These are phyloP conservation scores for Microbotryum violaceum DNA, from an alignment of 1,284 basidiomycete genomes.

Conservation along the genomic window DNA sequence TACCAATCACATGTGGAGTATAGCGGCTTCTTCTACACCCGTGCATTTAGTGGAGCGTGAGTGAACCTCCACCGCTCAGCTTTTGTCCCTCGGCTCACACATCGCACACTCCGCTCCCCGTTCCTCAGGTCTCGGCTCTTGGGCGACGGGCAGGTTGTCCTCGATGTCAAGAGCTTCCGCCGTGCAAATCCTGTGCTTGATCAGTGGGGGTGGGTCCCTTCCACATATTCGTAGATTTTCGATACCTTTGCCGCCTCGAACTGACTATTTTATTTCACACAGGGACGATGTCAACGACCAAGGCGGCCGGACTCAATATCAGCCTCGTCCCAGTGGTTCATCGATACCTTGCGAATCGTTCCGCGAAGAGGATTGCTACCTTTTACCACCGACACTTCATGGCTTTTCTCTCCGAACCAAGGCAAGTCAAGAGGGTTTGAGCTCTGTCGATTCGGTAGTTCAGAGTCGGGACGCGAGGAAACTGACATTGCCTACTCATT, in stretches of 20 bases:
- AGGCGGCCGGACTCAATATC: background rate
- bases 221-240: too few species aligned
- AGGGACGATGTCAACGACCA: conserved; percentile 5
- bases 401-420: conserved; percentile 11
- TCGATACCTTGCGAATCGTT: background rate
- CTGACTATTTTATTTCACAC: background rate
- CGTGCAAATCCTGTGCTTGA: conserved; percentile 19
- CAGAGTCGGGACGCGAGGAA: too few species aligned
- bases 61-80: background rate
- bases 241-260: background rate
- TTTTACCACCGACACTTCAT: conserved; percentile 8
- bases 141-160: conserved; percentile 21
- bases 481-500: background rate
- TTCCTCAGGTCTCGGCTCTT: conserved; percentile 6
- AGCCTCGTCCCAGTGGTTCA: background rate
- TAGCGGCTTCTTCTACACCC: conserved; percentile 24
- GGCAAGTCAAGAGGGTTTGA: background rate
- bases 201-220: conserved; percentile 11
- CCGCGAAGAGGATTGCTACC: background rate
- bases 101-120: too few species aligned
- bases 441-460: too few species aligned
- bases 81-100: background rate
- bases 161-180: conserved; percentile 25
- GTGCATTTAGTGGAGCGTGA: conserved; percentile 22
- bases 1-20: conserved; percentile 13